These are phyloP conservation scores for Vicia sativa DNA, from an alignment of 306 rosid genomes.

Conservation along the genomic window DNA sequence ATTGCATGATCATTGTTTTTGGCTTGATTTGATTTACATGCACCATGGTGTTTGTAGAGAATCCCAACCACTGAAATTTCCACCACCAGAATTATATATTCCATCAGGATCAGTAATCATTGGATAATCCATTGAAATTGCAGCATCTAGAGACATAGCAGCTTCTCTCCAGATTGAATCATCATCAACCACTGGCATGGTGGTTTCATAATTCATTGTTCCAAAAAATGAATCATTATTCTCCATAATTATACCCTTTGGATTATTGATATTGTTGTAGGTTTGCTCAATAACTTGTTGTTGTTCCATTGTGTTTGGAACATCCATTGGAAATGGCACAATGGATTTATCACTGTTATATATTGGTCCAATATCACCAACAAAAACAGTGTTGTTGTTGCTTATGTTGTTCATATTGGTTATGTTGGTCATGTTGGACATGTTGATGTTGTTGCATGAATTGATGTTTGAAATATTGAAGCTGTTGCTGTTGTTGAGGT, in stretches of 20 bases:
- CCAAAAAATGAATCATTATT: constrained; percentile 47
- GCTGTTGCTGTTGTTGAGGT: neutral
- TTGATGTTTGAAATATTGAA: constrained; percentile 3
- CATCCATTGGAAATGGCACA: constrained; percentile 27
- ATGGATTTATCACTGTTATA: constrained; percentile 1
- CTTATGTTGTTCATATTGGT: neutral
- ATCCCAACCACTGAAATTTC: constrained; percentile 50
- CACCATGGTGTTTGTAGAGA: constrained; percentile 61
- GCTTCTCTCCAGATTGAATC: constrained; percentile 84
- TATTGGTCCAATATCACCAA: constrained; percentile 22
- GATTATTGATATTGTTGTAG: neutral
- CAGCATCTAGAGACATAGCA: constrained; percentile 67
- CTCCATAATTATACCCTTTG: neutral
- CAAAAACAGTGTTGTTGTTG: constrained; percentile 1
- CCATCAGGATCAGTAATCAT: constrained; percentile 30
- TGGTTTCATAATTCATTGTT: constrained; percentile 24
- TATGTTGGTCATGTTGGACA: neutral
- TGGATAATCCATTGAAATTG: constrained; percentile 70
- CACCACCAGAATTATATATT: constrained; percentile 20
- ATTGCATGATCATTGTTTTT: neutral
- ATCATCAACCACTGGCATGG: constrained; percentile 58
- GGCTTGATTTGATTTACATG: constrained; percentile 41
- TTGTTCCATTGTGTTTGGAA: neutral
- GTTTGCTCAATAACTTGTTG: neutral
- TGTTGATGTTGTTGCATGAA: constrained; percentile 1